A percentile compares a stretch with the other conserved stretches of the same genome.
Conservation (phyloP, 1,284 basidiomycete species). For the Ceraceosorus guamensis region DNA sequence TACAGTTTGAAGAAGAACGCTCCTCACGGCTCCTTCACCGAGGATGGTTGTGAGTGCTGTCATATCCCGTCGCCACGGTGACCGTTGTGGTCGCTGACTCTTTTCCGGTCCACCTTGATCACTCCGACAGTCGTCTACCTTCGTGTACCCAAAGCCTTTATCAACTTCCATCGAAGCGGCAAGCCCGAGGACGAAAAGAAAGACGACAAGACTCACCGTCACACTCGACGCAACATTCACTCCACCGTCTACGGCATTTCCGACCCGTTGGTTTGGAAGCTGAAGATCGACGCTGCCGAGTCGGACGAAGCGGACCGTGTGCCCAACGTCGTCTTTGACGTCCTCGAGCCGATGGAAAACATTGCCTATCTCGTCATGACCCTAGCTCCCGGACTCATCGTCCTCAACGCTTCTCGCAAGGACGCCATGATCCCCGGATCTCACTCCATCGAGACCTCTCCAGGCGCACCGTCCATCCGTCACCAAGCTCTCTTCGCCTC, state of each 20-base stretch:
- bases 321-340: conserved; percentile 38
- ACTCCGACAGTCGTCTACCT: conserved; percentile 31
- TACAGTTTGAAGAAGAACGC: conserved; percentile 37
- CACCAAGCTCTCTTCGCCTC: conserved; percentile 38
- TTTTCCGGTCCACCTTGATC: background rate
- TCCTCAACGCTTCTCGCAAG: conserved; percentile 33
- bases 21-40: conserved; percentile 37
- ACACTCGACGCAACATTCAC: conserved; percentile 14
- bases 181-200: conserved; percentile 19
- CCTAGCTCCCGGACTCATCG: conserved; percentile 35
- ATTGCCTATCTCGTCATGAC: conserved; percentile 41
- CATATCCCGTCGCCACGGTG: background rate
- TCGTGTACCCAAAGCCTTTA: conserved; percentile 40
- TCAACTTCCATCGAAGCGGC: conserved; percentile 38
- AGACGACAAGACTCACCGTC: conserved; percentile 15
- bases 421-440: conserved; percentile 41
- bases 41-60: conserved; percentile 27
- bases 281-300: conserved; percentile 35
- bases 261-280: conserved; percentile 38
- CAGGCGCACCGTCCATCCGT: conserved; percentile 32
- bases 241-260: conserved; percentile 37
- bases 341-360: conserved; percentile 39
- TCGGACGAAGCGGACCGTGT: conserved; percentile 29
- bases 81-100: conserved; percentile 1
- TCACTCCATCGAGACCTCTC: conserved; percentile 31